Base-by-base conservation (phyloP, 176 grass and related monocot species). In the Aegilops longissima region DNA sequence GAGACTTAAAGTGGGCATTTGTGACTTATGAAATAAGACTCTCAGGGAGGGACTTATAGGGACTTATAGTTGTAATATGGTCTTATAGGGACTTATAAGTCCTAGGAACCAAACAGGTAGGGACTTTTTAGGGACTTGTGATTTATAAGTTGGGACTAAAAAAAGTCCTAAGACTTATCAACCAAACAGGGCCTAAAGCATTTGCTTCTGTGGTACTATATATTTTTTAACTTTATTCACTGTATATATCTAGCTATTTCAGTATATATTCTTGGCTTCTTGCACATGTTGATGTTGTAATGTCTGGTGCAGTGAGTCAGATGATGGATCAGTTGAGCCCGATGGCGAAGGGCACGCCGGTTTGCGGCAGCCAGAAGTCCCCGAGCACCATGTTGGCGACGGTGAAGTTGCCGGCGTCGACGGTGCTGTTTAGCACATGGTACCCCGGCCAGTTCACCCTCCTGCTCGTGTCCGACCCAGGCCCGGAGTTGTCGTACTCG, bases 331-430 rank as follows among this genome's bases (percentile, higher is more conserved):
- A 94, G 42, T 76, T 72, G 21, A 95, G 86, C 8, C 96, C 91
- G 25, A 73, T 91, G 1, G 89, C 83, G 83, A 90, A 95, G 4
- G 96, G 91, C 59, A 98, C 96, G 49, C 93, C 96, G 24, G 96
- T 95, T 75, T 93, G 83, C 8, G 93, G 96, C 89, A 98, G 78
- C 96, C 96, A 98, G 23, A 90, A 86, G 52, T 95, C 91, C 12
- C 93, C 96, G 38, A 95, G 85, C 79, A 98, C 81, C 84, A 98
- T 88, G 93, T 83, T 98, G 34, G 61, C 89, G 23, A 92, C 96
- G 24, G 96, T 98, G 89, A 92, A 98, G 64, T 98, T 98, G 1
- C 70, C 84, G 72, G 88, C 91, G 51, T 95, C 96, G 0, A 29
- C 18, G 8, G 65, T 61, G 87, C 9, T 80, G 82, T 47, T 78